Base-by-base conservation (phyloP, 805 yeast genomes). In the Zygosaccharomyces gambellarensis region DNA sequence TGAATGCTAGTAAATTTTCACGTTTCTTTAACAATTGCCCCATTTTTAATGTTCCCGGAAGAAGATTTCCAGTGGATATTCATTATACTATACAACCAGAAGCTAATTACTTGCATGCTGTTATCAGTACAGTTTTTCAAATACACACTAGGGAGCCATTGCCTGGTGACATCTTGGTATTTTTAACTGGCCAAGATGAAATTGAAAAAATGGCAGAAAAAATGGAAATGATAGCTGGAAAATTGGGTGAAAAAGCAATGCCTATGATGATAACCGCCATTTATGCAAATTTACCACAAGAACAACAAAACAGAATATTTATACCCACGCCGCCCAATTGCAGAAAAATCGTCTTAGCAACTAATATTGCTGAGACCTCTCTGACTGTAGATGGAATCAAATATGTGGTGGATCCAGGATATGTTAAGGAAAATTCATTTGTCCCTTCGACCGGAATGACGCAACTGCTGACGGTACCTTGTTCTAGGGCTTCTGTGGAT, bases 341-440 rank as follows among this genome's bases (percentile, higher is more conserved):
- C 2, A 70, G 99, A 36, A 94, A 94, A 63, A 90, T 92, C 17
- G 95, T 94, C 0, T 69, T 94, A 34, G 98, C 98, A 0, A 94
- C 99, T 0, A 94, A 94, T 58, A 94, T 94, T 57, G 99, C 99
- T 8, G 99, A 92, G 65, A 92, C 99, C 0, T 92, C 98, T 4
- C 77, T 92, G 63, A 92, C 99, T 8, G 90, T 92, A 53, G 95
- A 92, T 64, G 98, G 98, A n/a, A 87, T 92, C 43, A 89, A 83
- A 36, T 94, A 80, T 63, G 99, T 94, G 4, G 84, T 94, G 39
- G 99, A 94, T 66, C 89, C 97, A 0, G 99, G 99, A 0, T 89
- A 87, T 64, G 92, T 90, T 21, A 94, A 94, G 68, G 94, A 90
- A 59, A 92, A 89, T 61, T 86, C 88, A 3, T 92, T 80, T 69